Evolutionary conservation across 164 flowering plant genomes (phyloP), one percentile per base, ranked within the genome.

Genomic region (Liriodendron chinense): DNA sequence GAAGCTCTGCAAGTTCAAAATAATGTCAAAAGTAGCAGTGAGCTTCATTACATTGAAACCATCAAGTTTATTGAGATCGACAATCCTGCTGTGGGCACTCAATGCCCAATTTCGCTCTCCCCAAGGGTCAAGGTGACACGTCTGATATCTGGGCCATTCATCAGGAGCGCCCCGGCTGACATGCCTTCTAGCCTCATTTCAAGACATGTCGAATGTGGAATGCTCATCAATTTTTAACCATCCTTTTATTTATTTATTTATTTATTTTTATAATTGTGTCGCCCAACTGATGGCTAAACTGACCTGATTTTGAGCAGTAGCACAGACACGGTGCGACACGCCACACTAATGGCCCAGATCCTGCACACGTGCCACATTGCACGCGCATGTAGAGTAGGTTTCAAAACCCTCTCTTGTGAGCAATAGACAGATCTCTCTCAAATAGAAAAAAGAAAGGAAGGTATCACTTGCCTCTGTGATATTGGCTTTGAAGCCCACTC

Each of bases 401-500:
- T 34, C 43, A 34, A 34, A 34, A 34, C 43, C 43, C 3, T 34
- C 43, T 34, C 43, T 34, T 34, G 43, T 34, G 43, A 34, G 43
- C 43, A 34, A 7, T 7, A 34, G 43, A 34, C 43, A 34, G 43
- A 34, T 34, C 7, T 0, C 48, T 2, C 18, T 67, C 1, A 9
- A 48, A 47, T 10, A 68, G 22, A 20, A 14, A 26, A 18, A 28
- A 1, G 21, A 69, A 69, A 21, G 53, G 14, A 48, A 69, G 47
- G 43, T 47, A 48, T 7, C 56, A 56, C 80, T 69, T 79, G 92
- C 99, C 98, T 96, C 99, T 9, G 96, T 92, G 69, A 96, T 89
- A 74, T 90, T 93, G 76, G 98, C 92, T 83, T 96, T 96, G 65
- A 89, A 47, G 3, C 99, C 99, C 78, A 96, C 86, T 49, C 99